Percentiles rank a stretch among this genome's conserved stretches.
These are phyloP conservation scores for Metschnikowia corniflorae DNA, from an alignment of 805 yeast species.

Conservation along the genomic window DNA sequence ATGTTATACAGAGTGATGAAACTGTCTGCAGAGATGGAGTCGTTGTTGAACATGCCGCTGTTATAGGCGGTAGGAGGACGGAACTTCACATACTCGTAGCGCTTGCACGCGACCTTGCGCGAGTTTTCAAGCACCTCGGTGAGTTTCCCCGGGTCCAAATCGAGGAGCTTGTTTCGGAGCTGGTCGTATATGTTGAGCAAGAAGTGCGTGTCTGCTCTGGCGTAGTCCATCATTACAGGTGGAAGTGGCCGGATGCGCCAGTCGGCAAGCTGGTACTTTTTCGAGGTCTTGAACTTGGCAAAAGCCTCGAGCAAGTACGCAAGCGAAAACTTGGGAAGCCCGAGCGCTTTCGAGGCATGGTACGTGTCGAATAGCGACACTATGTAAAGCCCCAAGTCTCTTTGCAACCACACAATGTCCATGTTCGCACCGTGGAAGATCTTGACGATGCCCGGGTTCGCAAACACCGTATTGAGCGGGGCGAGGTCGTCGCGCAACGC, in stretches of 20 bases:
- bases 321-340: slow-evolving; percentile 75
- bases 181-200: slow-evolving; percentile 75
- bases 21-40: slow-evolving; percentile 41
- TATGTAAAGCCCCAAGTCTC: slow-evolving; percentile 88
- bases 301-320: slow-evolving; percentile 78
- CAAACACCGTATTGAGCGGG: slow-evolving; percentile 65
- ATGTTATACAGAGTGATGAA: slow-evolving; percentile 65
- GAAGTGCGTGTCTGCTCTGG: slow-evolving; percentile 94
- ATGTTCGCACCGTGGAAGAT: slow-evolving; percentile 95
- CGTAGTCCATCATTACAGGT: slow-evolving; percentile 73
- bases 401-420: slow-evolving; percentile 96
- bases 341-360: slow-evolving; percentile 80
- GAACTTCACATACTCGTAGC: slow-evolving; percentile 77
- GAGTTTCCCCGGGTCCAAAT: slow-evolving; percentile 36
- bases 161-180: slow-evolving; percentile 58
- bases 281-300: slow-evolving; percentile 83
- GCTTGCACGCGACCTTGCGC: slow-evolving; percentile 70
- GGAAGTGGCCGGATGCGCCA: slow-evolving; percentile 91
- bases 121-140: slow-evolving; percentile 70
- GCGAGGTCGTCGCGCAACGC: slow-evolving; percentile 69
- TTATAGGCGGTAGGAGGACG: slow-evolving; percentile 28
- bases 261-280: slow-evolving; percentile 93
- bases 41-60: slow-evolving; percentile 47
- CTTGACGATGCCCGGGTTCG: slow-evolving; percentile 77
- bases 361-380: slow-evolving; percentile 91